Evolutionary conservation across 345 rosid genomes (phyloP).

Genomic region (Eutrema yunnanense): DNA sequence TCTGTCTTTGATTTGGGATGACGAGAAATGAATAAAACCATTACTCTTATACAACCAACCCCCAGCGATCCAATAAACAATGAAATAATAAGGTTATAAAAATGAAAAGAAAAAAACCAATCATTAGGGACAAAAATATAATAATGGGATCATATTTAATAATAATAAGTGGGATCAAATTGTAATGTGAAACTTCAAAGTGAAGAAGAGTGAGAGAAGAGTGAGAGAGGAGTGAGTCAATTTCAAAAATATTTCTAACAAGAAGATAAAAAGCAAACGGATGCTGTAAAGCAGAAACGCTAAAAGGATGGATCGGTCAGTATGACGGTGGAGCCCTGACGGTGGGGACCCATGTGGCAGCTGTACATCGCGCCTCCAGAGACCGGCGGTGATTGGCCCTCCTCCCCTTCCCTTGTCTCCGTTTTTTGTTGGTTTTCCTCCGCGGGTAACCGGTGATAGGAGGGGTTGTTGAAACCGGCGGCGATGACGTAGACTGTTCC

Average conservation of each 20-base stretch:
- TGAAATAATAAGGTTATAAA: neutral
- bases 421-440: conserved; percentile 39
- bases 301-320: conserved; percentile 12
- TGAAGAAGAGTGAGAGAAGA: too few relatives aligned
- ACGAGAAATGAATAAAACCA: neutral
- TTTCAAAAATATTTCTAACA: too few relatives aligned
- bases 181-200: too few relatives aligned
- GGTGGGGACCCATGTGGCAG: too few relatives aligned
- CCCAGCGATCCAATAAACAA: neutral
- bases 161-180: too few relatives aligned
- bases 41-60: neutral
- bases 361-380: conserved; percentile 31
- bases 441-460: conserved; percentile 49
- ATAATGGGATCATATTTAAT: too few relatives aligned
- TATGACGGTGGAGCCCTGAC: conserved; percentile 55
- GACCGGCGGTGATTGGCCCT: conserved; percentile 45
- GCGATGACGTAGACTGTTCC: conserved; percentile 74
- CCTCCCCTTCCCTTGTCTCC: conserved; percentile 39
- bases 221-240: too few relatives aligned
- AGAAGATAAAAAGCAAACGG: neutral
- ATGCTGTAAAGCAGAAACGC: neutral
- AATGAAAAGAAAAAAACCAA: too few relatives aligned
- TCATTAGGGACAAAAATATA: neutral
- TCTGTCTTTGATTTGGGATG: neutral
- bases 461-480: conserved; percentile 68